Percentiles rank a stretch among this genome's conserved stretches.
These are phyloP conservation scores for Suillus decipiens DNA, from an alignment of 768 basidiomycete genomes.

Conservation along the genomic window DNA sequence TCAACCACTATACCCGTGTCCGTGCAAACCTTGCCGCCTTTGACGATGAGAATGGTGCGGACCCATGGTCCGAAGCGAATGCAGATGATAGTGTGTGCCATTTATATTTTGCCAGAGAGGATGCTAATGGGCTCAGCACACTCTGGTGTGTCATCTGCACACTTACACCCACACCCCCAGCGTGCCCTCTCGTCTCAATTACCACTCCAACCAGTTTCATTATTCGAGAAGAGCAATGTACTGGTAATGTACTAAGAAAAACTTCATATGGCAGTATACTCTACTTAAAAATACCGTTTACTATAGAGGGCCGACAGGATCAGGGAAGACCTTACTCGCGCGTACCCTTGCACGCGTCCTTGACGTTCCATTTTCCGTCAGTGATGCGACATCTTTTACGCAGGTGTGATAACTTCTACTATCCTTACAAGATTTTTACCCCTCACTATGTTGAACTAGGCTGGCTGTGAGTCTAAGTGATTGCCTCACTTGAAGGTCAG, in stretches of 20 bases:
- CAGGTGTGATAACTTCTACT: constrained; percentile 50
- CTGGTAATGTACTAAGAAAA: constrained; percentile 70
- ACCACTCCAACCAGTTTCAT: constrained; percentile 44
- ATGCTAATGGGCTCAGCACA: constrained; percentile 28
- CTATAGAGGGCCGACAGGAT: constrained; percentile 79
- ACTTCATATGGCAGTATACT: constrained; percentile 11
- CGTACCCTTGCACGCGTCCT: constrained; percentile 87
- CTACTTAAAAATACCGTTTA: constrained; percentile 12
- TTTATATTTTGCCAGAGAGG: not conserved
- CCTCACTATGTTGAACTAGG: constrained; percentile 41
- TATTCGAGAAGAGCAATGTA: constrained; percentile 96
- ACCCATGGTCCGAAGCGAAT: constrained; percentile 30
- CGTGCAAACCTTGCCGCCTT: constrained; percentile 62
- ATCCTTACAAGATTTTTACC: not conserved
- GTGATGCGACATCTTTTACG: constrained; percentile 93
- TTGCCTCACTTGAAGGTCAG: not conserved
- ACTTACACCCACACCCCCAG: constrained; percentile 60
- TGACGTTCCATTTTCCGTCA: constrained; percentile 92
- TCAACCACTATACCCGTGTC: constrained; percentile 93
- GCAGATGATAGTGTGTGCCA: constrained; percentile 32
- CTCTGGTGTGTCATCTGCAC: constrained; percentile 53
- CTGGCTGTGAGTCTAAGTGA: constrained; percentile 60
- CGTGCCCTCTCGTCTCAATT: constrained; percentile 36
- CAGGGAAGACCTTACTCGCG: constrained; percentile 90
- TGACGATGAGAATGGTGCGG: constrained; percentile 37